Evolutionary conservation across 495 filamentous ascomycete genomes (phyloP), one percentile per base, ranked within the genome.

Genomic region (Apodospora peruviana): DNA sequence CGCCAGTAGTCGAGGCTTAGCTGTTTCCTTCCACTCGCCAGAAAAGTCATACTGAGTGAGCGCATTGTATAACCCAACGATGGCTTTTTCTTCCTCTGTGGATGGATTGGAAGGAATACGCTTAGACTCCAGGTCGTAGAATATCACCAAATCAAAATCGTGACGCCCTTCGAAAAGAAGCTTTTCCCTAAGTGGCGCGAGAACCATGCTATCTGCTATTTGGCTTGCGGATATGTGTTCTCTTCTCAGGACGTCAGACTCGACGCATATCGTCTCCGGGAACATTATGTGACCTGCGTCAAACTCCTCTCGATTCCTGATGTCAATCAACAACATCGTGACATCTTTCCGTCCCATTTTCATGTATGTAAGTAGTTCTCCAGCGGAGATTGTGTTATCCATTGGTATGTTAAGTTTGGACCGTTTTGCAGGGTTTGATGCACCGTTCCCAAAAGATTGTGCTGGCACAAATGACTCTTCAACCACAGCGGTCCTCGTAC

Each of bases 261-360:
- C 93, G 43, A 97, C 76, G 66, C 91, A 97, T 37, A 97, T 86
- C 25, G 91, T 85, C 8, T 79, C 85, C 43, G 80, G 79, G 8
- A 83, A 81, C 70, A 81, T 83, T 36, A 99, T 88, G 57, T 99
- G 94, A 1, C 93, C 93, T 32, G 78, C 71, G 54, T 96, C 90
- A 60, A 86, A 99, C 25, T 87, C 78, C 35, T 87, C 83, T 27
- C 93, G 86, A 51, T 75, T 71, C 20, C 94, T 82, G 40, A 96
- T 82, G 70, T 97, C 93, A 53, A 99, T 86, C 16, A 97, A 51
- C 2, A 99, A 68, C 3, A 96, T 72, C 32, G 75, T 79, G 46
- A 79, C 76, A 45, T 71, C 73, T 32, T 67, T 75, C 49, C 50
- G 51, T 9, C 58, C 67, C n/a, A 48, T 60, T 17, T 52, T 57